Evolutionary conservation across 2,329 filamentous ascomycete species (phyloP).

Genomic region (Lachnellula cervina): DNA sequence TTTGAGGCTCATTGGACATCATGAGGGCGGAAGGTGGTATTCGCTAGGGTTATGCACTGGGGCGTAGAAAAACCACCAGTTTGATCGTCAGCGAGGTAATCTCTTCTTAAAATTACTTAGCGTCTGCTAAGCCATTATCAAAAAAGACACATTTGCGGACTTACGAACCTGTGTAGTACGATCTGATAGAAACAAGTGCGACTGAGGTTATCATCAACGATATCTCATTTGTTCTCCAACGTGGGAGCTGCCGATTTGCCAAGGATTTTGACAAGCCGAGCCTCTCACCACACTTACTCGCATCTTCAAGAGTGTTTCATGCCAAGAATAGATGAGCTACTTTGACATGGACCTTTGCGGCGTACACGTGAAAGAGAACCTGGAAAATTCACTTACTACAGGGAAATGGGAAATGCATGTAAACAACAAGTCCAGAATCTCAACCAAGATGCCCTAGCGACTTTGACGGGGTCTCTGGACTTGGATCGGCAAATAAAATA

Average conservation of each 20-base stretch:
- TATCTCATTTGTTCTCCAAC: not conserved
- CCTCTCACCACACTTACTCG: too few species aligned
- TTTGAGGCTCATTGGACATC: not conserved
- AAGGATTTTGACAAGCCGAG: not conserved
- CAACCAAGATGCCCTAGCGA: too few species aligned
- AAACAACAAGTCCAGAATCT: not conserved
- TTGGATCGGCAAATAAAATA: not conserved
- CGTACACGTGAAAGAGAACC: too few species aligned
- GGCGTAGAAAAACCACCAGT: not conserved
- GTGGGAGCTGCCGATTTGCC: not conserved
- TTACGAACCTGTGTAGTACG: not conserved
- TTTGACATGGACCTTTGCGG: not conserved
- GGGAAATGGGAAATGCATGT: not conserved
- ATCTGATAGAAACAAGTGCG: not conserved
- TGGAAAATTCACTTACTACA: not conserved
- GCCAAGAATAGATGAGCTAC: not conserved
- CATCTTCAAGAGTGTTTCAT: not conserved
- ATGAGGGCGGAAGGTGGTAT: not conserved
- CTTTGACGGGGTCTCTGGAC: too few species aligned
- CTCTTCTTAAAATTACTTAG: not conserved
- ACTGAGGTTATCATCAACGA: not conserved
- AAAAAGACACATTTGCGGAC: conserved; percentile 1
- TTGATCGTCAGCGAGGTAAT: not conserved
- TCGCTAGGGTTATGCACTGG: not conserved
- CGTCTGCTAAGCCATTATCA: conserved; percentile 8